Base-by-base conservation (phyloP, 192 early-diverging fungal genomes). In the Gonapodya prolifera region DNA sequence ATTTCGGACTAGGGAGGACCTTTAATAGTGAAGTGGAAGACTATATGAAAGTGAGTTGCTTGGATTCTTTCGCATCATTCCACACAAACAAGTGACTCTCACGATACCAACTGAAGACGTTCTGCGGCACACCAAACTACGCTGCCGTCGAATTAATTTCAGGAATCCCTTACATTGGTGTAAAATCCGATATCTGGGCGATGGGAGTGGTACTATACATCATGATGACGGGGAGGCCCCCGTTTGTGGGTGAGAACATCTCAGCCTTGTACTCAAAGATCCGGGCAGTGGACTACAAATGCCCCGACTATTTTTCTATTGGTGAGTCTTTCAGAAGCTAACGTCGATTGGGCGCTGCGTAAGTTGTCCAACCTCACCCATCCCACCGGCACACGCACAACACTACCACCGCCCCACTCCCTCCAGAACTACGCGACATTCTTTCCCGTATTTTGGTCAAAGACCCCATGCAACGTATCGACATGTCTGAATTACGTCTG, bases 71-170 rank as follows among this genome's bases (percentile, higher is more conserved):
- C n/a, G n/a, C n/a, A n/a, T n/a, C n/a, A n/a, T n/a, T n/a, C n/a
- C n/a, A n/a, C n/a, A n/a, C n/a, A n/a, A n/a, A n/a, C n/a, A n/a
- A n/a, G n/a, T n/a, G n/a, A n/a, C n/a, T n/a, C n/a, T n/a, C n/a
- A n/a, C 28, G 29, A 30, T 8, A 73, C 31, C 31, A 16, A 16
- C 16, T 73, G 71, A 13, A 87, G 84, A 90, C 89, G 0, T 90
- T 90, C 73, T 90, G 89, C 70, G 89, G 89, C 1, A 90, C 89
- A 16, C 89, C 89, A 35, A 88, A 89, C 77, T 90, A 89, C 78
- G 88, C 89, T 0, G 88, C 89, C 16, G 82, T 87, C 34, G 89
- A 90, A 79, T 82, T 90, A 2, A 87, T 90, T 35, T 87, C 84
- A 34, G 88, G 87, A 23, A 88, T 84, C 28, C 89, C 89, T 0